phyloP scores from a whole-genome alignment of 305 asterid genomes.

The Fraxinus sp. region DNA sequence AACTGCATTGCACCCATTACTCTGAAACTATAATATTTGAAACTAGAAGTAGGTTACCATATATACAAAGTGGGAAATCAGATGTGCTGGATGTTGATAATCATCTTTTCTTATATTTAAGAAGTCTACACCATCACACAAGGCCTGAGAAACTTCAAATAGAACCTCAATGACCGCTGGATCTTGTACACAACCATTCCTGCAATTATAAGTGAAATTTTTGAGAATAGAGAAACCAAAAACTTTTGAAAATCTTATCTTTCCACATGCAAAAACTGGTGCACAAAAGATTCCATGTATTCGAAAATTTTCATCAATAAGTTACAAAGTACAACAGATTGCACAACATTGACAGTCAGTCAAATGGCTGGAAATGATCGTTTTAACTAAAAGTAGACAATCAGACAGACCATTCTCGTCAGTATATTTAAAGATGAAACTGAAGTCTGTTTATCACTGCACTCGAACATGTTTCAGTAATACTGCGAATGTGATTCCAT shows the following conservation, averaged over 20 bases:
- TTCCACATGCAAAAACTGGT: conserved; percentile 11
- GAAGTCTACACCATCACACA: conserved; percentile 66
- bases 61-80: conserved; percentile 62
- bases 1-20: conserved; percentile 13
- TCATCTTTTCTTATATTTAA: conserved; percentile 67
- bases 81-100: conserved; percentile 58
- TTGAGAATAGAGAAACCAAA: conserved; percentile 17
- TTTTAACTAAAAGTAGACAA: conserved; percentile 4
- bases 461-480: conserved; percentile 22
- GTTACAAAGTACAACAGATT: background rate
- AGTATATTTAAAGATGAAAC: background rate
- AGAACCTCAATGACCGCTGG: conserved; percentile 63
- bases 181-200: conserved; percentile 58
- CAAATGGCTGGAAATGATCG: conserved; percentile 1
- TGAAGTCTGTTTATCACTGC: conserved; percentile 13
- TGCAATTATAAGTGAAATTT: conserved; percentile 32
- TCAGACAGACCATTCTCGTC: conserved; percentile 15
- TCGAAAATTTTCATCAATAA: background rate
- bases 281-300: conserved; percentile 1
- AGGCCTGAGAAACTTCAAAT: conserved; percentile 73
- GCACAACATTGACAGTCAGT: background rate
- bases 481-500: conserved; percentile 8
- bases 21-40: conserved; percentile 19
- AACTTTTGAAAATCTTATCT: conserved; percentile 19
- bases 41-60: conserved; percentile 48